Evolutionary conservation across 768 basidiomycete species (phyloP).

Genomic region (Clitopilus hobsonii): DNA sequence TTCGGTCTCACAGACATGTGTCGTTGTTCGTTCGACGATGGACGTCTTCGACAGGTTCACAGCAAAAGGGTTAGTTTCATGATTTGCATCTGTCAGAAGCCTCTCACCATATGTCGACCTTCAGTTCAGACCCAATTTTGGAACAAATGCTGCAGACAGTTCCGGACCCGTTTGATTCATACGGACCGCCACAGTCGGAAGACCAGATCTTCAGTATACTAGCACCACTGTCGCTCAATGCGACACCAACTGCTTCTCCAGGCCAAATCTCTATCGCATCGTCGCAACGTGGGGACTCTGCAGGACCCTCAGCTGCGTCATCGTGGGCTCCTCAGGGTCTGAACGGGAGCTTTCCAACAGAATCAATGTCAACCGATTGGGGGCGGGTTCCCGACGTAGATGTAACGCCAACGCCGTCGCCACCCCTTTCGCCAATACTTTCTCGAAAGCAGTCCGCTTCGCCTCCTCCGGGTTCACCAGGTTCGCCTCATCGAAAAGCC

Average conservation of each 20-base stretch:
- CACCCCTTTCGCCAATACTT: constrained; percentile 45
- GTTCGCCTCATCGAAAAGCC: constrained; percentile 36
- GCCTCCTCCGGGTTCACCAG: constrained; percentile 22
- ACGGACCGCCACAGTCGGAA: constrained; percentile 82
- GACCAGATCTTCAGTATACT: constrained; percentile 93
- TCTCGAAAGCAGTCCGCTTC: constrained; percentile 52
- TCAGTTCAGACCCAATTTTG: constrained; percentile 80
- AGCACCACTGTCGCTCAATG: constrained; percentile 78
- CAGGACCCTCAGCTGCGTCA: constrained; percentile 27
- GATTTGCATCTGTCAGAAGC: constrained; percentile 10
- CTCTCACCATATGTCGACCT: constrained; percentile 7
- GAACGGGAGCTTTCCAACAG: constrained; percentile 40
- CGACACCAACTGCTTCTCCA: constrained; percentile 45
- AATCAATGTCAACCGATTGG: constrained; percentile 48
- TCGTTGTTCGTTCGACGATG: constrained; percentile 85
- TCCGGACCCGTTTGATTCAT: constrained; percentile 91
- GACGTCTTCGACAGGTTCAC: constrained; percentile 89
- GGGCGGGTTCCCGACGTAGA: constrained; percentile 21
- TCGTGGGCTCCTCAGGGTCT: constrained; percentile 50
- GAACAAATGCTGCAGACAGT: constrained; percentile 88
- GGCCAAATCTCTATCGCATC: constrained; percentile 54
- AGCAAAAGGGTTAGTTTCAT: constrained; percentile 70
- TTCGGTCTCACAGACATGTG: constrained; percentile 49
- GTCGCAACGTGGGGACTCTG: constrained; percentile 32
- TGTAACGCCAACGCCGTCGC: constrained; percentile 35